Conservation (phyloP, 495 filamentous ascomycete species). For the Ramalina intermedia region DNA sequence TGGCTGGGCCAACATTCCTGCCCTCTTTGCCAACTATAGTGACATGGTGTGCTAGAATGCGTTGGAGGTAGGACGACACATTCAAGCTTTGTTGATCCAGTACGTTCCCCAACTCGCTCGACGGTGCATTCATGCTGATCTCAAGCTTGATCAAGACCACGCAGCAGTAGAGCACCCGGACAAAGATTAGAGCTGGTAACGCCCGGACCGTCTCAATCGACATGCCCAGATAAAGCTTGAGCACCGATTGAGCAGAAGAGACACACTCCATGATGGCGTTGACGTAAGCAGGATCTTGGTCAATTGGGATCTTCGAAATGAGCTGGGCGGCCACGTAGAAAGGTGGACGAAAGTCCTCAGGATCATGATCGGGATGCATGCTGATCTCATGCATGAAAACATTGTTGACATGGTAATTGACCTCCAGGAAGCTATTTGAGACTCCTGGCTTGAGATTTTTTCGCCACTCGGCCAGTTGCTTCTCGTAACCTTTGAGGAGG, state of each 20-base stretch:
- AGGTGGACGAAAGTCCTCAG: constrained; percentile 20
- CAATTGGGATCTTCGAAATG: constrained; percentile 8
- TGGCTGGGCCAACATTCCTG: constrained; percentile 32
- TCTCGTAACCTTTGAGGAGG: constrained; percentile 21
- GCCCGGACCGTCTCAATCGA: constrained; percentile 13
- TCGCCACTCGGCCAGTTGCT: constrained; percentile 18
- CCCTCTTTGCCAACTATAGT: neutral
- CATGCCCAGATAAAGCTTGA: constrained; percentile 21
- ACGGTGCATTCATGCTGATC: constrained; percentile 19
- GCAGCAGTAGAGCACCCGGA: constrained; percentile 19
- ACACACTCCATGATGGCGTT: constrained; percentile 22
- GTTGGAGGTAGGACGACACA: constrained; percentile 18
- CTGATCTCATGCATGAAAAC: constrained; percentile 26
- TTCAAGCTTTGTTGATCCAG: constrained; percentile 19
- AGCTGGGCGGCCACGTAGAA: constrained; percentile 12
- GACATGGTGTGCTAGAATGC: constrained; percentile 14
- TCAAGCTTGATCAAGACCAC: constrained; percentile 24
- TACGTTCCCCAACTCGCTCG: constrained; percentile 19
- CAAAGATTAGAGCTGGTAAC: constrained; percentile 20
- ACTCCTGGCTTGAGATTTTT: constrained; percentile 10
- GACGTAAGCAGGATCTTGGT: constrained; percentile 18
- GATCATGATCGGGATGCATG: constrained; percentile 23
- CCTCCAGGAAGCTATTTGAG: constrained; percentile 14
- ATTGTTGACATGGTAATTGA: constrained; percentile 15
- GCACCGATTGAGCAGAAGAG: constrained; percentile 19